Evolutionary conservation across 2,329 filamentous ascomycete species (phyloP).

Genomic region (Beauveria caledonica): DNA sequence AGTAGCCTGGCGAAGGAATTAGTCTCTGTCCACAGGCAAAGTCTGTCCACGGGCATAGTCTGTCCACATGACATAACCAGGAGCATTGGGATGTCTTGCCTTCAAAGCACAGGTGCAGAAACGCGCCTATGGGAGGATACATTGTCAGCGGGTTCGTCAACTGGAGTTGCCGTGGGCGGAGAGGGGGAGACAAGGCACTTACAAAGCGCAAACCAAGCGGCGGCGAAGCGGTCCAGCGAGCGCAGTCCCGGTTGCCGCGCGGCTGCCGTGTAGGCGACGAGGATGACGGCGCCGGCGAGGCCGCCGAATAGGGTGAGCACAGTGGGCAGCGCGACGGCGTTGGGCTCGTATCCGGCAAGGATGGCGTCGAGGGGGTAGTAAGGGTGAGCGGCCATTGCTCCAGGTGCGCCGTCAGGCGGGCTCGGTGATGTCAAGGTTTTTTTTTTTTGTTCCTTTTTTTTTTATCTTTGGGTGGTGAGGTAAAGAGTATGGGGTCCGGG

Average conservation of each 20-base stretch:
- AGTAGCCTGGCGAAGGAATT: conserved; percentile 50
- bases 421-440: no score
- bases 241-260: conserved; percentile 20
- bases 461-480: background rate
- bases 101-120: conserved; percentile 75
- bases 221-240: conserved; percentile 31
- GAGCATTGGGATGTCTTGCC: conserved; percentile 33
- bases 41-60: no score
- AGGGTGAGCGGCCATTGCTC: conserved; percentile 25
- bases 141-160: background rate
- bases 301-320: conserved; percentile 30
- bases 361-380: conserved; percentile 33
- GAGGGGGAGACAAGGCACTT: conserved; percentile 16
- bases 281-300: conserved; percentile 25
- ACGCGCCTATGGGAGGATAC: conserved; percentile 40
- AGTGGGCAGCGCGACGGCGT: conserved; percentile 26
- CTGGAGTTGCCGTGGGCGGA: no score
- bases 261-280: conserved; percentile 23
- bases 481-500: background rate
- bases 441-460: background rate
- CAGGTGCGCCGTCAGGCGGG: no score
- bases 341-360: conserved; percentile 33
- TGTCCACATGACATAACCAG: background rate
- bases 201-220: conserved; percentile 51
- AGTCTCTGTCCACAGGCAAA: no score